Conservation (phyloP, 768 basidiomycete genomes). For the Ramaria rubella region DNA sequence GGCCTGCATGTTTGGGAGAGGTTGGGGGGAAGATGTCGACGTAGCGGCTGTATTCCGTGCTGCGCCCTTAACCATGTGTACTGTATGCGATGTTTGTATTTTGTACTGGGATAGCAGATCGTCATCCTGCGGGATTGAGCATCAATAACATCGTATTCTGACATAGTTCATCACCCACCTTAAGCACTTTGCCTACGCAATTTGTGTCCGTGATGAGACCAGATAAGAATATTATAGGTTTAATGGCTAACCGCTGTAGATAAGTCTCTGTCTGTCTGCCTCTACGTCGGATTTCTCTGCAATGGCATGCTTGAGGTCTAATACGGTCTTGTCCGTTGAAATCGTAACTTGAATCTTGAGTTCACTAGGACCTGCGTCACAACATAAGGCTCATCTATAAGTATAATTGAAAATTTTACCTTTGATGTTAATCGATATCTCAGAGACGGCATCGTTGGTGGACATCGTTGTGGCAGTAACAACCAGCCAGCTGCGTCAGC, state of each 20-base stretch:
- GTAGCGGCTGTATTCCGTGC: slow-evolving; percentile 38
- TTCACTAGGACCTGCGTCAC: slow-evolving; percentile 69
- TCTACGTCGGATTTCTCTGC: slow-evolving; percentile 79
- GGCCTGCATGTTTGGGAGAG: slow-evolving; percentile 79
- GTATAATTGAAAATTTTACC: slow-evolving; percentile 34
- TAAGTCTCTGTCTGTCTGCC: slow-evolving; percentile 82
- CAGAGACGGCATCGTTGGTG: slow-evolving; percentile 26
- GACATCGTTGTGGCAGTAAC: background rate
- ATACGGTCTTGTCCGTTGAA: slow-evolving; percentile 73
- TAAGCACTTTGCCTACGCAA: slow-evolving; percentile 59
- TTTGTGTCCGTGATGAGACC: background rate
- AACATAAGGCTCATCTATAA: background rate
- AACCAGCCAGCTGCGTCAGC: background rate
- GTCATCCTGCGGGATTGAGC: slow-evolving; percentile 52
- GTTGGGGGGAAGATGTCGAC: slow-evolving; percentile 38
- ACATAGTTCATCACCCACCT: slow-evolving; percentile 35
- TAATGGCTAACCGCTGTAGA: slow-evolving; percentile 70
- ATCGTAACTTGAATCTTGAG: slow-evolving; percentile 88
- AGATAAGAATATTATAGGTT: background rate
- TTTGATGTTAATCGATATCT: slow-evolving; percentile 65
- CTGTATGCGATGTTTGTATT: slow-evolving; percentile 81
- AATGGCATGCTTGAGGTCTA: slow-evolving; percentile 87
- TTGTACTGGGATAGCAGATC: slow-evolving; percentile 80
- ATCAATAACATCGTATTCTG: background rate
- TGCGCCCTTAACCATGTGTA: slow-evolving; percentile 90